Conservation (phyloP, 176 grass and related monocot genomes). For the Cenchrus fungigraminus region DNA sequence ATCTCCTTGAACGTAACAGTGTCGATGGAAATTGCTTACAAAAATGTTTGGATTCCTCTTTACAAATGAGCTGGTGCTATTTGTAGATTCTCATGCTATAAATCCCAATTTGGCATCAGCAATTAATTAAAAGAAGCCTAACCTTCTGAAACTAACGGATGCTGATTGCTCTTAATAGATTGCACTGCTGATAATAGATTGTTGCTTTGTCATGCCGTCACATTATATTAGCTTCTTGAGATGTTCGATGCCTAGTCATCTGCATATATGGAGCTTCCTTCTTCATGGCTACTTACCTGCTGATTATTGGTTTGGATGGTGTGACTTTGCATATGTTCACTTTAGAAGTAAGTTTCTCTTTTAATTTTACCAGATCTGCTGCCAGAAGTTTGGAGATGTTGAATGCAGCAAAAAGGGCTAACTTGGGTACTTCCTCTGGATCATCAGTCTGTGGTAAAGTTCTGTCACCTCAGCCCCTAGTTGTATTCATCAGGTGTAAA, state of each 20-base stretch:
- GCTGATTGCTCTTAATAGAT: background rate
- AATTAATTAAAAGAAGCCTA: background rate
- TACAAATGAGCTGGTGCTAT: background rate
- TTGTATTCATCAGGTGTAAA: conserved; percentile 18
- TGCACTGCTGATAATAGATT: background rate
- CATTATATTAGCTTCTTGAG: background rate
- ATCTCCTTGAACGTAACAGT: background rate
- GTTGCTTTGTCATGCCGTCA: background rate
- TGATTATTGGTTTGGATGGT: conserved; percentile 8
- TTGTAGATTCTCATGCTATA: background rate
- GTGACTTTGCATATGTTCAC: conserved; percentile 24
- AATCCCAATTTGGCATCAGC: background rate
- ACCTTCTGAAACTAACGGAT: background rate
- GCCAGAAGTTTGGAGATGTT: conserved; percentile 63
- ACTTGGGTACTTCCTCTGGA: conserved; percentile 53
- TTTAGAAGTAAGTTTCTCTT: conserved; percentile 25
- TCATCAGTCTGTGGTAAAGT: conserved; percentile 55
- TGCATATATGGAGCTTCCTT: conserved; percentile 1
- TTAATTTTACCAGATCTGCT: conserved; percentile 52
- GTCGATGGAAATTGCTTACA: conserved; percentile 7
- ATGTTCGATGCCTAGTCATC: background rate
- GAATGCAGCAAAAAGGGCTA: conserved; percentile 67
- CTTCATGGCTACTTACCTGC: background rate
- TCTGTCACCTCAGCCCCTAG: background rate
- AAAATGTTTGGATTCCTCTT: conserved; percentile 26